Evolutionary conservation across 176 grass and related monocot genomes (phyloP), one percentile per base, ranked within the genome.

Genomic region (Triticum aestivum): DNA sequence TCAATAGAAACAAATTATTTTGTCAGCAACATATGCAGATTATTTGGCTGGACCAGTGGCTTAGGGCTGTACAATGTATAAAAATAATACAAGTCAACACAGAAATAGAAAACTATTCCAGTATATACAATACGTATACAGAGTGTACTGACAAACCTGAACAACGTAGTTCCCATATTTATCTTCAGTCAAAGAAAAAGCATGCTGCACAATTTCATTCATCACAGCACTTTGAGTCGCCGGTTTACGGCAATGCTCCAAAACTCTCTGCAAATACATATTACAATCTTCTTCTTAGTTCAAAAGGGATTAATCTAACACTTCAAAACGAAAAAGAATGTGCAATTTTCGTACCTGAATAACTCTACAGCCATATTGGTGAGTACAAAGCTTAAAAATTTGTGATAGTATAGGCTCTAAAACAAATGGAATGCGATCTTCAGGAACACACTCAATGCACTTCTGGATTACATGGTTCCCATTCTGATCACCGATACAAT

Each of bases 401-500:
- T 99, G 83, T 5, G 85, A 70, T 82, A 91, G 93, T 82, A 96
- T 92, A 71, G 92, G 83, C 30, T 88, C 88, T 49, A 94, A 87
- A 23, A 99, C 93, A 88, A 96, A 99, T 3, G 78, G 70, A 78
- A 99, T 99, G 58, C n/a, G 84, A 56, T 94, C 87, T 87, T 99
- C 92, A 49, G 92, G 97, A 79, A 99, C 89, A 88, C 97, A 91
- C 82, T 99, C 97, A 61, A 99, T 99, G 87, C 97, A 99, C 76
- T 99, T 99, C 77, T 99, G 96, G 77, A 96, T 94, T 69, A 98
- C 96, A 86, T 98, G 96, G 65, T 98, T 98, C 20, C 96, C 96
- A 85, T 98, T 98, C 83, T 96, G 96, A 83, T 98, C 96, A 88
- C 76, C 85, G 75, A 96, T 91, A 85, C 97, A 99, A 81, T 85